A percentile compares a stretch with the other conserved stretches of the same genome.
Conservation (phyloP, 495 filamentous ascomycete genomes). For the Pyrenopolyporus hunteri region DNA sequence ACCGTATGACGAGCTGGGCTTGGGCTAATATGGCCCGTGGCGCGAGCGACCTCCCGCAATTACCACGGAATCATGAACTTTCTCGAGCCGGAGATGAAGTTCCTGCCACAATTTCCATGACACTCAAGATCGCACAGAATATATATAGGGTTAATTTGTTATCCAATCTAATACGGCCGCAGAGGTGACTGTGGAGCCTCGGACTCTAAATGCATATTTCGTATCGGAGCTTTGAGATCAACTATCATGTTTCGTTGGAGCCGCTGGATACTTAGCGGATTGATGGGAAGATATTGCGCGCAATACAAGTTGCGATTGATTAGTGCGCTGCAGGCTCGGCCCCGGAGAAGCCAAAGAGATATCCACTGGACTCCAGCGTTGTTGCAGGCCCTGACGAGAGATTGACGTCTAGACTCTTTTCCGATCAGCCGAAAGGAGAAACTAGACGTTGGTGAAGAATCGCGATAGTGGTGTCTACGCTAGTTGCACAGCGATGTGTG, state of each 20-base stretch:
- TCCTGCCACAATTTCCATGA: background rate
- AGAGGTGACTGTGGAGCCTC: background rate
- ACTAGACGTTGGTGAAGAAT: slow-evolving; percentile 5
- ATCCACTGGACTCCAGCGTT: too few species aligned
- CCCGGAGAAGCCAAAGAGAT: too few species aligned
- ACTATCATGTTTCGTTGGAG: too few species aligned
- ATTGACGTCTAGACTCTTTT: slow-evolving; percentile 2
- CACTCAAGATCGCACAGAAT: background rate
- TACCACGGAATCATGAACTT: background rate
- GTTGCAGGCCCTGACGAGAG: too few species aligned
- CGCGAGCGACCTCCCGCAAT: background rate
- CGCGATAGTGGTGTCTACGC: background rate
- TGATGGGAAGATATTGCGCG: too few species aligned
- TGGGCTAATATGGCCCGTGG: background rate
- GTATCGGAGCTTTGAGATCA: too few species aligned
- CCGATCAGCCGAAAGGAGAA: slow-evolving; percentile 1
- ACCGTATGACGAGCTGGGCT: background rate
- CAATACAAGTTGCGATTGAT: too few species aligned
- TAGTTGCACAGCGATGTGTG: slow-evolving; percentile 5
- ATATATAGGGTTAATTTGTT: background rate
- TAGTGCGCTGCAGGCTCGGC: too few species aligned
- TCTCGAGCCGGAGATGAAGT: background rate
- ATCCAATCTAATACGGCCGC: background rate
- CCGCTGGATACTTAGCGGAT: too few species aligned
- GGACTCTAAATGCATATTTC: background rate